These are phyloP conservation scores for Linaria vulgaris DNA, from an alignment of 257 asterid genomes.

Conservation along the genomic window DNA sequence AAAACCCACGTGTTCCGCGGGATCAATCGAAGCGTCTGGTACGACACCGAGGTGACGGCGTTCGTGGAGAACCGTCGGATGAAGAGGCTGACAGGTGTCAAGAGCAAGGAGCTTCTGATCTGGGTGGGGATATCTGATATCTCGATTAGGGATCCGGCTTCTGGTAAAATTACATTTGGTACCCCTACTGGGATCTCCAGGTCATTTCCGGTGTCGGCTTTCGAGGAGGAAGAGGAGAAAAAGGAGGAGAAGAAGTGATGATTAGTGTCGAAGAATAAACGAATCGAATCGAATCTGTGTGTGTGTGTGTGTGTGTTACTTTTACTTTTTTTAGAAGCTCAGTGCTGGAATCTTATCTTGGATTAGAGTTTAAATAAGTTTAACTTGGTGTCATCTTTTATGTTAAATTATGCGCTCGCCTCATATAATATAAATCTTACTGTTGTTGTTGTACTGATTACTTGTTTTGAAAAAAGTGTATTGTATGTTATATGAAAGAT, in stretches of 20 bases:
- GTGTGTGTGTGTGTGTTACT: neutral
- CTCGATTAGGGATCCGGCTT: conserved; percentile 41
- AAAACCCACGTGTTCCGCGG: conserved; percentile 47
- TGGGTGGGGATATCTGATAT: conserved; percentile 65
- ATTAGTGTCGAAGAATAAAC: neutral
- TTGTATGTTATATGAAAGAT: too few species aligned
- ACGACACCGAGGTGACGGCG: conserved; percentile 67
- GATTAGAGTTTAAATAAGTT: too few species aligned
- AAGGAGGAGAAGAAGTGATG: conserved; percentile 28
- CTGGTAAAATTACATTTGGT: conserved; percentile 50
- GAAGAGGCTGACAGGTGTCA: conserved; percentile 70
- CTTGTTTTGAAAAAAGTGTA: too few species aligned
- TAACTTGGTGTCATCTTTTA: too few species aligned
- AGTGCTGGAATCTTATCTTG: too few species aligned
- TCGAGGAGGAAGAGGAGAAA: conserved; percentile 40
- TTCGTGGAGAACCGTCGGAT: conserved; percentile 63
- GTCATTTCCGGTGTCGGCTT: conserved; percentile 61
- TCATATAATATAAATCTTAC: too few species aligned
- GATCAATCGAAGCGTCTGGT: conserved; percentile 54
- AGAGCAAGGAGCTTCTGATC: conserved; percentile 70
- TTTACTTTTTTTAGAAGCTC: neutral
- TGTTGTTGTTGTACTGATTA: too few species aligned
- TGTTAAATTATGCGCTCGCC: too few species aligned
- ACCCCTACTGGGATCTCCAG: conserved; percentile 57
- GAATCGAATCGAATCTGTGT: neutral